Percentiles rank a stretch among this genome's conserved stretches.
Evolutionary conservation across 1,284 basidiomycete species (phyloP).

Genomic region (Marasmius oreades): DNA sequence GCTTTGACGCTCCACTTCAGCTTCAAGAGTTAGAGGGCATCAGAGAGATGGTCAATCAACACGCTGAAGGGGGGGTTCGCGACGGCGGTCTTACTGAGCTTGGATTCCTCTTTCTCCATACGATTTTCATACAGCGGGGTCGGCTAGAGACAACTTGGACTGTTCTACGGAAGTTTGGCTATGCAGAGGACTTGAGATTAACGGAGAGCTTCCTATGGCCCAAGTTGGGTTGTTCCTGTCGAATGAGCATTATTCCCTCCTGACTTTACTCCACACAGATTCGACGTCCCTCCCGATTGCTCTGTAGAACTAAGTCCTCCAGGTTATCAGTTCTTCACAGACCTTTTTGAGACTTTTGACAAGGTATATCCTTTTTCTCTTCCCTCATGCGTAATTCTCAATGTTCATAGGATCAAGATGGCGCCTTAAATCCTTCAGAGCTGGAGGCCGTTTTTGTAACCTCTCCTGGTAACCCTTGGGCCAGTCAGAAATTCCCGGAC

Average conservation of each 20-base stretch:
- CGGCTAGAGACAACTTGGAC: constrained; percentile 98
- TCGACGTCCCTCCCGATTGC: constrained; percentile 91
- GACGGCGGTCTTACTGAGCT: constrained; percentile 86
- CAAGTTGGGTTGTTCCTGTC: constrained; percentile 48
- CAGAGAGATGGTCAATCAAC: constrained; percentile 78
- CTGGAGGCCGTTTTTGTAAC: constrained; percentile 90
- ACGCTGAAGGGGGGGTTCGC: constrained; percentile 64
- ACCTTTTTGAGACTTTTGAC: constrained; percentile 95
- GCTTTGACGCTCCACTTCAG: constrained; percentile 92
- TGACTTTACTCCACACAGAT: constrained; percentile 44
- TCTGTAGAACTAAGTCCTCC: constrained; percentile 92
- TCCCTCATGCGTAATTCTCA: constrained; percentile 2
- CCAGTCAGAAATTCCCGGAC: constrained; percentile 81
- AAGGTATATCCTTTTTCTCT: constrained; percentile 50
- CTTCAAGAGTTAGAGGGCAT: constrained; percentile 91
- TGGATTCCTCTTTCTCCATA: constrained; percentile 94
- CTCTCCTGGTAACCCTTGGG: constrained; percentile 94
- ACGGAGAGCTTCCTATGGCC: constrained; percentile 87
- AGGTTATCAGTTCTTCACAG: constrained; percentile 97
- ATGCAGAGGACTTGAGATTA: constrained; percentile 89
- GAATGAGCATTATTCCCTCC: constrained; percentile 20
- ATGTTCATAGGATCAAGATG: constrained; percentile 80
- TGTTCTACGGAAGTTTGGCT: constrained; percentile 91
- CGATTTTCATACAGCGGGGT: constrained; percentile 95
- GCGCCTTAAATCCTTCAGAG: constrained; percentile 85